A percentile compares a stretch with the other conserved stretches of the same genome.
phyloP scores from a whole-genome alignment of 176 grass and related monocot genomes.

The Stipa capillata region DNA sequence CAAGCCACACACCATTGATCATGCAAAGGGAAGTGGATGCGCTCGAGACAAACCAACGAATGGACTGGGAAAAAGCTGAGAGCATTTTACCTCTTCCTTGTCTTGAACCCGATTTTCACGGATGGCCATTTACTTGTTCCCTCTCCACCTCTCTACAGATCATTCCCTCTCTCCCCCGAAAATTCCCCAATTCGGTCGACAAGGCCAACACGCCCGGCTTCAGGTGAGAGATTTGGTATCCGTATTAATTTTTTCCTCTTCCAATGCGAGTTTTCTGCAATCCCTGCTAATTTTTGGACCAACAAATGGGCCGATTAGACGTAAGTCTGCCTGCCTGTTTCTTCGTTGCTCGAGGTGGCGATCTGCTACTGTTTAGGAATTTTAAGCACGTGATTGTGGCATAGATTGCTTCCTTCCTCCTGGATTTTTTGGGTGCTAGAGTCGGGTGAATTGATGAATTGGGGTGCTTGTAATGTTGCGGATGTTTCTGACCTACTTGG shows the following conservation, averaged over 20 bases:
- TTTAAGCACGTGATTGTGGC: neutral
- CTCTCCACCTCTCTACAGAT: constrained; percentile 20
- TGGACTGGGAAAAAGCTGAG: neutral
- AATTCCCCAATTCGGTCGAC: constrained; percentile 13
- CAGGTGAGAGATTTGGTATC: constrained; percentile 22
- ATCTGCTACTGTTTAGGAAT: neutral
- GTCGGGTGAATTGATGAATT: neutral
- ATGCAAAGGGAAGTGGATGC: neutral
- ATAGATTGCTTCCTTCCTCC: too few relatives aligned
- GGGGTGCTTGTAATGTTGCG: too few relatives aligned
- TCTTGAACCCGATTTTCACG: constrained; percentile 15
- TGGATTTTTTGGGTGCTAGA: neutral
- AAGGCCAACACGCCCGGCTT: neutral
- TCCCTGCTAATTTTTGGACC: neutral
- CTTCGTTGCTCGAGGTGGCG: neutral
- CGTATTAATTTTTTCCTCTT: neutral
- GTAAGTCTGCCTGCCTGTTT: neutral
- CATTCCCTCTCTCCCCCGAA: constrained; percentile 17
- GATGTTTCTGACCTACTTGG: too few relatives aligned
- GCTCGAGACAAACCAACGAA: neutral
- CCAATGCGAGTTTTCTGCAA: neutral
- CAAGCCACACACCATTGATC: too few relatives aligned
- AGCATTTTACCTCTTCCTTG: constrained; percentile 20
- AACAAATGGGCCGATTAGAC: neutral
- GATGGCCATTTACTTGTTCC: constrained; percentile 24